These are phyloP conservation scores for Prunus yedoensis DNA, from an alignment of 331 rosid species.

Conservation along the genomic window DNA sequence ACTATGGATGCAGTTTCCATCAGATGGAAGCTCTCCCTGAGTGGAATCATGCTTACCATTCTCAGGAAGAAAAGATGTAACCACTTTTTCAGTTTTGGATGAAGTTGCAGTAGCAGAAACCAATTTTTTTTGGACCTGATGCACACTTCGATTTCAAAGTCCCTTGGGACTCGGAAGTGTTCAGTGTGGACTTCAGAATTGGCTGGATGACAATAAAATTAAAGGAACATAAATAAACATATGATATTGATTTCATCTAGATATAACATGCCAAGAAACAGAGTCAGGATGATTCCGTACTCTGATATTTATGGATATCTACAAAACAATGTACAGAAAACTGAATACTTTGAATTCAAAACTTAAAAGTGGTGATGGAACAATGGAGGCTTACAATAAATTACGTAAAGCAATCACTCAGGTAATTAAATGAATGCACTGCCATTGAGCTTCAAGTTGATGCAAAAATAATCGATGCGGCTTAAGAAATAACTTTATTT, in stretches of 20 bases:
- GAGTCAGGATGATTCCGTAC: not conserved
- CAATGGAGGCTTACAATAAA: not conserved
- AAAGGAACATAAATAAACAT: not conserved
- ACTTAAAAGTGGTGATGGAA: not conserved
- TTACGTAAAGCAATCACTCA: not conserved
- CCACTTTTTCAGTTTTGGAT: conserved; percentile 44
- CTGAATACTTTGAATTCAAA: not conserved
- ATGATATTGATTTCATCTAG: not conserved
- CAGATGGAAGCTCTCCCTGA: conserved; percentile 40
- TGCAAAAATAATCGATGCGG: not conserved
- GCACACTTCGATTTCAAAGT: conserved; percentile 43
- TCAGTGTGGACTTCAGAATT: conserved; percentile 42
- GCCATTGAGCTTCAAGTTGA: not conserved
- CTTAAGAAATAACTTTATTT: not conserved
- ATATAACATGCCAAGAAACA: not conserved
- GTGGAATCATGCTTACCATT: conserved; percentile 37
- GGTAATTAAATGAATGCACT: not conserved
- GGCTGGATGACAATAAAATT: conserved; percentile 41
- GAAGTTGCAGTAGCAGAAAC: conserved; percentile 33
- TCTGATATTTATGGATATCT: not conserved
- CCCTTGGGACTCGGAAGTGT: conserved; percentile 36
- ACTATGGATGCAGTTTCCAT: conserved; percentile 19
- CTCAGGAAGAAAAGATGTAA: conserved; percentile 36
- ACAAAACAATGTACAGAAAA: not conserved
- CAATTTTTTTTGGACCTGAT: conserved; percentile 36